These are phyloP conservation scores for Ustilago bromivora DNA, from an alignment of 1,284 basidiomycete genomes.

Conservation along the genomic window DNA sequence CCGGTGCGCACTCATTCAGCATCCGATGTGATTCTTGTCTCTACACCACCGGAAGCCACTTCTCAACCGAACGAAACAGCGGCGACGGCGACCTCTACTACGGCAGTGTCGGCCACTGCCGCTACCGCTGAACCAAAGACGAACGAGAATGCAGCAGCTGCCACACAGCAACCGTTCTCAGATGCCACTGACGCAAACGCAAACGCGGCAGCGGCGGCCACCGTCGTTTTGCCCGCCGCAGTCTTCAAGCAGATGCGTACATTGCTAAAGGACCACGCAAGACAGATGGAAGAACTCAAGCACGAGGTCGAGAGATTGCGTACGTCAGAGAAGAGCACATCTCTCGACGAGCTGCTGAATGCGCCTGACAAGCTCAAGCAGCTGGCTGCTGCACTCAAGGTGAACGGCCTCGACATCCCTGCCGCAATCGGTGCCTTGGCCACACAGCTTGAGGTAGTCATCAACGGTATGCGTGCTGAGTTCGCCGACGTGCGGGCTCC, in stretches of 20 bases:
- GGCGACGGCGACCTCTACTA: background rate
- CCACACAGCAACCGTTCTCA: background rate
- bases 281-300: constrained; percentile 6
- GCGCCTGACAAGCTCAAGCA: constrained; percentile 23
- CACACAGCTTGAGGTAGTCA: background rate
- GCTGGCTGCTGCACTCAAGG: constrained; percentile 13
- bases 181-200: background rate
- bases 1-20: background rate
- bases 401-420: constrained; percentile 5
- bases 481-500: background rate
- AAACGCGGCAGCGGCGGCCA: background rate
- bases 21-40: background rate
- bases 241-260: background rate
- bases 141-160: background rate
- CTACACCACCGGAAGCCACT: background rate
- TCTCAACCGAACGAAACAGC: constrained; percentile 1
- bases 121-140: background rate
- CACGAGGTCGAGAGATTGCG: background rate
- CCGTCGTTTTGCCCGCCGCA: background rate
- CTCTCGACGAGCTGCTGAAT: constrained; percentile 1
- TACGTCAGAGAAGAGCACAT: background rate
- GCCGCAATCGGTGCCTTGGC: background rate
- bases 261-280: constrained; percentile 13
- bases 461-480: background rate
- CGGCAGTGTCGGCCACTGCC: background rate